Evolutionary conservation across 176 grass and related monocot species (phyloP), one percentile per base, ranked within the genome.

Genomic region (Rhynchospora breviuscula): DNA sequence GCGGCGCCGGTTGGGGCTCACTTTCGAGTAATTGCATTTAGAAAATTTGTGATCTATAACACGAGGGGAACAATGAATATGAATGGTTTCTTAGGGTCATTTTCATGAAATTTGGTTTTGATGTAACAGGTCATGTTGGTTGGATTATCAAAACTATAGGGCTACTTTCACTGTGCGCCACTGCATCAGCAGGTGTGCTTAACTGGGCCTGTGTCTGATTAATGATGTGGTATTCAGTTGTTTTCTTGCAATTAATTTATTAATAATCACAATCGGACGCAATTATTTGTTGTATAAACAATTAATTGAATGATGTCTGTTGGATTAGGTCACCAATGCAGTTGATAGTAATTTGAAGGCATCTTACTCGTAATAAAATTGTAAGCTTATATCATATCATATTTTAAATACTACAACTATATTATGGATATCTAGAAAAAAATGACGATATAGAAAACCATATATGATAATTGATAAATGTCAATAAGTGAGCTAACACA

Each of bases 291-390:
- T 17, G 46, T 53, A 45, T 35, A 51, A 82, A 45, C 40, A 63
- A 63, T 65, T 82, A 67, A 67, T 66, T 82, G 52, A 82, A 82
- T 67, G 80, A 19, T 67, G 17, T 67, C 23, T 82, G 80, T 67
- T 67, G 47, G 60, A 67, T 82, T 82, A 67, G 80, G 80, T 82
- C 11, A 82, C 26, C 29, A 80, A 60, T 45, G 43, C 13, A 73
- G 21, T 60, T 40, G 6, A 62, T 63, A 40, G 44, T 65, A 81
- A 65, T 51, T 66, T 3, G 3, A 22, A 48, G 59, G 21, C 43
- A 82, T 67, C 59, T 67, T 29, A 44, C 1, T 63, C n/a, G 40
- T 81, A 81, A 51, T 60, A 44, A 80, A 60, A 25, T 49, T 3
- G 21, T 22, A 75, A 15, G 46, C 70, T 15, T 74, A 75, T 19